Evolutionary conservation across 2,329 filamentous ascomycete species (phyloP).

Genomic region (Apiospora sp.): DNA sequence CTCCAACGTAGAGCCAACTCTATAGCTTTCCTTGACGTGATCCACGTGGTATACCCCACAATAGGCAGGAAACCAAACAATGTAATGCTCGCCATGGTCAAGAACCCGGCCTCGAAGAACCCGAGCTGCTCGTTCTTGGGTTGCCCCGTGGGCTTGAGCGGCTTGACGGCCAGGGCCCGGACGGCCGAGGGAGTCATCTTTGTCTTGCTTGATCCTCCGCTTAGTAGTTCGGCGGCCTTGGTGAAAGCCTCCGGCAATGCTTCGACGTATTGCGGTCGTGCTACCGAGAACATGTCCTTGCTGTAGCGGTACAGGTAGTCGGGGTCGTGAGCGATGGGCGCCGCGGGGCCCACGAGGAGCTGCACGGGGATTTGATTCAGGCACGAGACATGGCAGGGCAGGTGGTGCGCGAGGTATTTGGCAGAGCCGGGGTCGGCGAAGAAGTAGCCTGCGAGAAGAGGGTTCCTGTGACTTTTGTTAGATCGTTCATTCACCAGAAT

Average conservation of each 20-base stretch:
- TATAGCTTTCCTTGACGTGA: conserved; percentile 26
- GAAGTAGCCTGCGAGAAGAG: conserved; percentile 57
- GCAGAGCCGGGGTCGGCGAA: conserved; percentile 58
- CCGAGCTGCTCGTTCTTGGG: conserved; percentile 46
- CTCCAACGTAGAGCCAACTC: conserved; percentile 28
- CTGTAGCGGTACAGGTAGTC: conserved; percentile 49
- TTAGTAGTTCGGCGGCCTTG: conserved; percentile 32
- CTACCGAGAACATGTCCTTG: conserved; percentile 51
- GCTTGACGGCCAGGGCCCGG: conserved; percentile 31
- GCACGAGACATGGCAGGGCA: conserved; percentile 57
- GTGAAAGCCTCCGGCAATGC: conserved; percentile 30
- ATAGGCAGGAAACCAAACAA: conserved; percentile 30
- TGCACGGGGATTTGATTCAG: conserved; percentile 65
- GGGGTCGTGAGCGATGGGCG: conserved; percentile 40
- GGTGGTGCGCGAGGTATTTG: conserved; percentile 68
- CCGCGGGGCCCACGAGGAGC: conserved; percentile 55
- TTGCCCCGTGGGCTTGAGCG: conserved; percentile 46
- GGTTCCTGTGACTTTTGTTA: conserved; percentile 30
- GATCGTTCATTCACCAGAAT: background rate
- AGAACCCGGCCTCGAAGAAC: conserved; percentile 58
- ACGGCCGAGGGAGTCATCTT: no score
- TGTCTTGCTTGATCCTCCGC: no score
- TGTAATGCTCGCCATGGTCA: conserved; percentile 44
- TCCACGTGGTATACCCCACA: conserved; percentile 30
- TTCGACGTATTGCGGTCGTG: conserved; percentile 52